phyloP scores from a whole-genome alignment of 2,329 filamentous ascomycete species.

The Dactylellina cionopaga region DNA sequence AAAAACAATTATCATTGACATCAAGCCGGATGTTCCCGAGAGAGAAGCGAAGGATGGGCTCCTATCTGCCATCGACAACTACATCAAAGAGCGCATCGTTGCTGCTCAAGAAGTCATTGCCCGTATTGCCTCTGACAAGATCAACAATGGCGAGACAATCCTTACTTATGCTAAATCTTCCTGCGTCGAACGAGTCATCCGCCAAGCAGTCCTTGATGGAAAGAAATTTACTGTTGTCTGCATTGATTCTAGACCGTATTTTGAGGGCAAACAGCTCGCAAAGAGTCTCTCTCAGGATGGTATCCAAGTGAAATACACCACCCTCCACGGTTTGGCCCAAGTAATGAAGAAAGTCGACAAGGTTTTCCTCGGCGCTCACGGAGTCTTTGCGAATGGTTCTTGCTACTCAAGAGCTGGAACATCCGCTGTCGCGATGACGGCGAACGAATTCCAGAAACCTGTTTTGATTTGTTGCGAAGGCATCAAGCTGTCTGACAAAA shows the following conservation, averaged over 20 bases:
- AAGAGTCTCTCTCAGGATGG: slow-evolving; percentile 75
- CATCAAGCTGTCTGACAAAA: slow-evolving; percentile 91
- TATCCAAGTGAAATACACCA: slow-evolving; percentile 80
- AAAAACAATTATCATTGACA: slow-evolving; percentile 89
- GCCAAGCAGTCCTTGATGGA: slow-evolving; percentile 75
- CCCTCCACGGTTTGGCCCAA: slow-evolving; percentile 79
- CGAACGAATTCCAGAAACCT: slow-evolving; percentile 77
- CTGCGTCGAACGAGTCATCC: slow-evolving; percentile 83
- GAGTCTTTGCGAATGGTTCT: slow-evolving; percentile 93
- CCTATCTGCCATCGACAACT: slow-evolving; percentile 82
- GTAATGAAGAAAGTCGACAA: slow-evolving; percentile 76
- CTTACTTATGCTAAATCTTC: slow-evolving; percentile 87
- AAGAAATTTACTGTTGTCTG: slow-evolving; percentile 84
- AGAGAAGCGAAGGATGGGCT: slow-evolving; percentile 81
- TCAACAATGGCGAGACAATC: slow-evolving; percentile 81
- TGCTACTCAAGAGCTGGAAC: slow-evolving; percentile 90
- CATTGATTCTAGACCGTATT: slow-evolving; percentile 78
- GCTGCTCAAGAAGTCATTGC: slow-evolving; percentile 88
- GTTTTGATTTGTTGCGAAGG: slow-evolving; percentile 93
- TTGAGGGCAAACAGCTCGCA: slow-evolving; percentile 77
- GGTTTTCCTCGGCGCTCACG: slow-evolving; percentile 86
- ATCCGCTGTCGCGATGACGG: slow-evolving; percentile 84
- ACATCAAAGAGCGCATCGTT: slow-evolving; percentile 88
- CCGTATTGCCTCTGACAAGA: slow-evolving; percentile 76
- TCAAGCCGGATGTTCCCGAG: slow-evolving; percentile 87